Evolutionary conservation across 192 early-diverging fungal genomes (phyloP).

Genomic region (Coemansia furcata): DNA sequence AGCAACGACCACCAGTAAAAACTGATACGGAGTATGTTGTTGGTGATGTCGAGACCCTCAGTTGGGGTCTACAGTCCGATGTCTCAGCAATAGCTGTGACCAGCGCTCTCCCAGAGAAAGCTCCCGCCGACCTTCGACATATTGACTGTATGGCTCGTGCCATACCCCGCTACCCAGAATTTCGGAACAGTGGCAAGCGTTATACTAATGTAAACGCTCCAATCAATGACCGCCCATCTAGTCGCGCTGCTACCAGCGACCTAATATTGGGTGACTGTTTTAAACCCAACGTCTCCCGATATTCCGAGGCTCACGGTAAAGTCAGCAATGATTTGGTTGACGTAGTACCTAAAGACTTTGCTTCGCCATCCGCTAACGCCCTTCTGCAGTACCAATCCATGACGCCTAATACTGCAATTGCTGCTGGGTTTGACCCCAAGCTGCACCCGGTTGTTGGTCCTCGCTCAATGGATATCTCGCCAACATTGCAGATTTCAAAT

Average conservation of each 20-base stretch:
- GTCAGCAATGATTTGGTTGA: not conserved
- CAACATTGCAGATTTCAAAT: conserved; percentile 10
- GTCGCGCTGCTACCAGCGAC: not conserved
- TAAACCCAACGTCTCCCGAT: not conserved
- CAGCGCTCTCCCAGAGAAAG: not conserved
- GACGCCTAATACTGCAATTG: not conserved
- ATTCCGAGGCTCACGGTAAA: not conserved
- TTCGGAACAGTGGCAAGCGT: not conserved
- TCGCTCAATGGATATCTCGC: conserved; percentile 29
- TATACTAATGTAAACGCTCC: not conserved
- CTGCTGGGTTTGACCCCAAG: conserved; percentile 20
- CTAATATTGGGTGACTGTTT: not conserved
- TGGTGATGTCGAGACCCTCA: conserved; percentile 9
- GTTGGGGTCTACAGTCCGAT: not conserved
- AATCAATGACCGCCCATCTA: not conserved
- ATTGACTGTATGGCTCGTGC: conserved; percentile 24
- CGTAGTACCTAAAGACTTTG: not conserved
- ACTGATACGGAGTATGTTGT: conserved; percentile 20
- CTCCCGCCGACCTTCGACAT: conserved; percentile 9
- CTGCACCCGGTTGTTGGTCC: conserved; percentile 38
- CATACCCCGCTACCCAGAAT: conserved; percentile 24
- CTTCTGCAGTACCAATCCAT: not conserved
- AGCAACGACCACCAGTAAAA: not conserved
- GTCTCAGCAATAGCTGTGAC: not conserved
- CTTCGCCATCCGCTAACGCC: not conserved